phyloP scores from a whole-genome alignment of 2,329 filamentous ascomycete species.

The Pseudocercospora fijiensis region DNA sequence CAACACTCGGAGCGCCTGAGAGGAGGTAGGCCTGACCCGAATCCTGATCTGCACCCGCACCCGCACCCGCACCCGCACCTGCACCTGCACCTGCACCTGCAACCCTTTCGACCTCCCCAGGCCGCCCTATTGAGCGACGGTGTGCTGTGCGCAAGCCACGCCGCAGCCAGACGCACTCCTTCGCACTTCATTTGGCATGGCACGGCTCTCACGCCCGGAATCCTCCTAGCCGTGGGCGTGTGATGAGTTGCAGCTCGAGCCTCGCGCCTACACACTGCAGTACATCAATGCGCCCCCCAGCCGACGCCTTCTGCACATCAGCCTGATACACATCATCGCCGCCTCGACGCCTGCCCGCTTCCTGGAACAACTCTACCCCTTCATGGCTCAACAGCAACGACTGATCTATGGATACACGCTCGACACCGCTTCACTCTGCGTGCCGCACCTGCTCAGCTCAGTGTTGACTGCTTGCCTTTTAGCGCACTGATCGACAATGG shows the following conservation, averaged over 20 bases:
- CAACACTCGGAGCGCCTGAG: too few relatives aligned
- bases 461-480: slow-evolving; percentile 3
- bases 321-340: not conserved
- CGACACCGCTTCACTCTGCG: not conserved
- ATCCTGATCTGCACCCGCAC: too few relatives aligned
- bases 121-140: not conserved
- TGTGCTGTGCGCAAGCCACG: not conserved
- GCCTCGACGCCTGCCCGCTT: not conserved
- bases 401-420: not conserved
- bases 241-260: slow-evolving; percentile 7
- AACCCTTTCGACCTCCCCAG: not conserved
- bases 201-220: not conserved
- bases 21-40: too few relatives aligned
- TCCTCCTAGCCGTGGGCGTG: slow-evolving; percentile 7
- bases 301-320: not conserved
- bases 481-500: slow-evolving; percentile 30
- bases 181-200: not conserved
- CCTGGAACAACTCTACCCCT: not conserved
- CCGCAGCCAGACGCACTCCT: not conserved
- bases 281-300: not conserved
- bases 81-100: not conserved
- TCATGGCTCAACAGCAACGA: not conserved
- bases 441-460: not conserved
- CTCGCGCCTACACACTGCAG: too few relatives aligned
- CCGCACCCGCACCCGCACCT: not conserved